Evolutionary conservation across 2,329 filamentous ascomycete genomes (phyloP), one percentile per base, ranked within the genome.

Genomic region (Sarocladium brachiariae): DNA sequence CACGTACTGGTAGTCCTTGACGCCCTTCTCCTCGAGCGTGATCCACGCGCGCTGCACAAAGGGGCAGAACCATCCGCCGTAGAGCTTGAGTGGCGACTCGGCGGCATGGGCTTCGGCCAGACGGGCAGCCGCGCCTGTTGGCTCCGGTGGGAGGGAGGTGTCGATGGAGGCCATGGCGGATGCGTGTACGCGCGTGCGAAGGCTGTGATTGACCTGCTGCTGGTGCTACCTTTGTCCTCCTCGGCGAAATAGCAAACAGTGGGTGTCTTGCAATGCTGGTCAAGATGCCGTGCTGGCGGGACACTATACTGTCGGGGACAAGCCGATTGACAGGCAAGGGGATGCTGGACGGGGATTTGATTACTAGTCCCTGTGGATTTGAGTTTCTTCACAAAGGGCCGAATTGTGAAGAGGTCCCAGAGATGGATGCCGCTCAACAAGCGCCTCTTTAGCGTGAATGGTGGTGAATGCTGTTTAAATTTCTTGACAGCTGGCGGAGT

Each of bases 51-150:
- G 77, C 68, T 90, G 86, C 4, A 89, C 77, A 55, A 80, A 81
- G 13, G 78, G 78, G 57, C 77, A 92, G 72, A 89, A 89, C 85
- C 85, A 90, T 55, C 81, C 83, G 13, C 80, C 80, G 65, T 88
- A 89, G 11, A 89, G 72, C 63, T 85, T 86, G 27, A 86, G 66
- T 4, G 67, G 64, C 30, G 81, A 70, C 30, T 76, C 71, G 16
- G 63, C 59, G 7, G 68, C 57, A 61, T 81, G 76, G 9, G 64
- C 56, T 11, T 67, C 66, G 0, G 72, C 77, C 45, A 78, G 67
- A 11, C 61, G 47, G 34, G 72, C 74, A 0, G 78, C 78, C 1
- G 68, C 68, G 25, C 78, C 78, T 0, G 75, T 74, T 13, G 76
- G 62, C 53, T 71, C 62, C 2, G 70, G 61, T 2, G 69, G 70